These are phyloP conservation scores for Colletotrichum horii DNA, from an alignment of 2,329 filamentous ascomycete genomes.

Conservation along the genomic window DNA sequence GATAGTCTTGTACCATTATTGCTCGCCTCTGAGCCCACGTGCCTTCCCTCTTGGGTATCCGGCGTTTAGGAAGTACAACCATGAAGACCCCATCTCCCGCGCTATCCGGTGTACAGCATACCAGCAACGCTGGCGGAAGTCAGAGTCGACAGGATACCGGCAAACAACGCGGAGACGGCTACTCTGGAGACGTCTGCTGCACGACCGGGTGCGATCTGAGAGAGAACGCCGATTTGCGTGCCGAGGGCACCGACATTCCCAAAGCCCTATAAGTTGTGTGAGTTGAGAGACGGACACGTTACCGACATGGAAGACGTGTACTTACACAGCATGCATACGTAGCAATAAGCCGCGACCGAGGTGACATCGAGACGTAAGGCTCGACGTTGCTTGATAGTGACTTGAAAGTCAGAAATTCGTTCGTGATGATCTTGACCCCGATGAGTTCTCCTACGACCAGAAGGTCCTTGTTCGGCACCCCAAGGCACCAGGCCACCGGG, in stretches of 20 bases:
- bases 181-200: constrained; percentile 11
- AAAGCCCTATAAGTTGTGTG: neutral
- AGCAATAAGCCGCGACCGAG: constrained; percentile 10
- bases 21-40: neutral
- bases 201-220: constrained; percentile 12
- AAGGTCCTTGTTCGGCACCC: constrained; percentile 47
- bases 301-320: neutral
- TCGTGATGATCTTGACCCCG: constrained; percentile 13
- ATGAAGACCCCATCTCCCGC: neutral
- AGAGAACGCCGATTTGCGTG: constrained; percentile 15
- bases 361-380: constrained; percentile 15
- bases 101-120: constrained; percentile 9
- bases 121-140: constrained; percentile 14
- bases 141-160: constrained; percentile 15
- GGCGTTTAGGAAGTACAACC: neutral
- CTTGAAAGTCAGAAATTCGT: constrained; percentile 14
- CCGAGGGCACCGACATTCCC: constrained; percentile 13
- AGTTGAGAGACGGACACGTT: neutral
- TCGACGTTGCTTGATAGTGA: constrained; percentile 9
- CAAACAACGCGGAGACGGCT: constrained; percentile 10
- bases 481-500: constrained; percentile 73
- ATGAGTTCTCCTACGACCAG: constrained; percentile 10
- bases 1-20: neutral
- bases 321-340: constrained; percentile 16
- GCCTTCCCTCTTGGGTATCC: neutral